Evolutionary conservation across 306 rosid species (phyloP), one percentile per base, ranked within the genome.

Genomic region (Dryas octopetala): DNA sequence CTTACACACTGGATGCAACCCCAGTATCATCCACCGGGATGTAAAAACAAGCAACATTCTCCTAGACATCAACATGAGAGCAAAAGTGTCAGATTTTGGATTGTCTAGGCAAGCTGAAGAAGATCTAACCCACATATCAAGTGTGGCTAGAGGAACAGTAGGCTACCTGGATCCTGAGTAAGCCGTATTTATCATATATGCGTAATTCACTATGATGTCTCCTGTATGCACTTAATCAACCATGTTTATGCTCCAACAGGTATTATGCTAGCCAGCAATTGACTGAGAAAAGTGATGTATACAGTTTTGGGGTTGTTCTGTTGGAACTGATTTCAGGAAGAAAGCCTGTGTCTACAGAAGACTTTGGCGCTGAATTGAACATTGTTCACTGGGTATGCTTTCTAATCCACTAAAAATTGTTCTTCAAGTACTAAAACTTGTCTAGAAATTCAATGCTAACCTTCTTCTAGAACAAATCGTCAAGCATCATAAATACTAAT

Each of bases 151-250:
- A 53, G 97, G 99, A 82, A 95, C 97, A 11, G 92, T 95, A 17
- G 99, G 99, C 74, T 95, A 92, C 82, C 79, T 95, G 70, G 99
- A 95, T 83, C 97, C 99, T 44, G 99, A 95, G 99, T 95, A 89
- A 89, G 97, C 76, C 28, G 71, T 57, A 74, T 38, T 47, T 49
- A 49, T 57, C 41, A 7, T 48, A 5, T 71, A 53, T 62, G 59
- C 76, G 51, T 50, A 74, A 58, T 76, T 28, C 70, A 58, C 68
- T 9, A 9, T 16, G 70, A 17, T 55, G 77, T 67, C 47, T 81
- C 74, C 26, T 51, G 40, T 79, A 79, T 44, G 28, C 66, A 15
- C 63, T 68, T 67, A 68, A 32, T 76, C 76, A 46, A 77, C 38
- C 44, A 62, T 60, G 54, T 76, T 55, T 58, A 71, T 76, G 3